Percentiles rank a stretch among this genome's conserved stretches.
Evolutionary conservation across 495 filamentous ascomycete species (phyloP).

Genomic region (Penicillium turbatum): DNA sequence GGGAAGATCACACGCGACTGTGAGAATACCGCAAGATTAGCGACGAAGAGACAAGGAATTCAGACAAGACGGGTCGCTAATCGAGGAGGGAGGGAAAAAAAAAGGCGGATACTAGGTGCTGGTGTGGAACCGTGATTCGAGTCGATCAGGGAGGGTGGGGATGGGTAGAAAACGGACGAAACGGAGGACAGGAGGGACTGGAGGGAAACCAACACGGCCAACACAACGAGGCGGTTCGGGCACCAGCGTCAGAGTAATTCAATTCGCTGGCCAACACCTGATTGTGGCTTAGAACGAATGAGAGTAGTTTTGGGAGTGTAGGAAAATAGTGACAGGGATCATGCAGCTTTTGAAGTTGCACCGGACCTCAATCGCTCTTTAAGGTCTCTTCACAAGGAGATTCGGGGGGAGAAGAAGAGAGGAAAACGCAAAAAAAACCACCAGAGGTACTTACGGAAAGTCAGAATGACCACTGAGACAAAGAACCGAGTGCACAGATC

Average conservation of each 20-base stretch:
- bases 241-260: slow-evolving; percentile 34
- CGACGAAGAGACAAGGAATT: slow-evolving; percentile 9
- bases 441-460: background rate
- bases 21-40: slow-evolving; percentile 2
- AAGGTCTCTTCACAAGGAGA: background rate
- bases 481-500: slow-evolving; percentile 1
- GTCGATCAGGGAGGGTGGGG: slow-evolving; percentile 34
- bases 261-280: slow-evolving; percentile 32
- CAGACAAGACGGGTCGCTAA: slow-evolving; percentile 10
- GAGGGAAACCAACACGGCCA: slow-evolving; percentile 23
- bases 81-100: slow-evolving; percentile 14
- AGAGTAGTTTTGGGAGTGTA: slow-evolving; percentile 25
- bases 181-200: slow-evolving; percentile 18
- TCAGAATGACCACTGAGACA: background rate
- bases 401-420: background rate
- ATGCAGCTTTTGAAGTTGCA: slow-evolving; percentile 33
- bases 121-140: slow-evolving; percentile 27
- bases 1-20: slow-evolving; percentile 1
- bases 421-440: background rate
- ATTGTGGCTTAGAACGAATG: slow-evolving; percentile 33
- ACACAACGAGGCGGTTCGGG: slow-evolving; percentile 36
- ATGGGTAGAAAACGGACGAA: slow-evolving; percentile 24
- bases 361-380: slow-evolving; percentile 10
- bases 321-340: slow-evolving; percentile 42
- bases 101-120: slow-evolving; percentile 21